A percentile compares a stretch with the other conserved stretches of the same genome.
Evolutionary conservation across 179 eudicot species (phyloP).

Genomic region (Amaranthus tricolor): DNA sequence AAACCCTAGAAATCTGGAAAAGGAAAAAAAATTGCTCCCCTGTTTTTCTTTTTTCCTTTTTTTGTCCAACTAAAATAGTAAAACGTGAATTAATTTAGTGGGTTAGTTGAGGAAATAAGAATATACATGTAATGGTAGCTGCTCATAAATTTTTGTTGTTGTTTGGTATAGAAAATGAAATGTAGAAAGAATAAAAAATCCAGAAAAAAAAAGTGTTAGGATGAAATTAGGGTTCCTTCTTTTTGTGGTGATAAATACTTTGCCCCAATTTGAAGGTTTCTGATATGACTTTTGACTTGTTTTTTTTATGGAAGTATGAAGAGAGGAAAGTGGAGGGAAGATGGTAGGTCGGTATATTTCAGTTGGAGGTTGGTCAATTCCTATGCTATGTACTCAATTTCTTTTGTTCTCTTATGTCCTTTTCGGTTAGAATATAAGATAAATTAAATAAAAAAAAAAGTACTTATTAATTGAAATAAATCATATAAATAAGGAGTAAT

Average conservation of each 20-base stretch:
- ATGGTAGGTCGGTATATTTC: slow-evolving; percentile 30
- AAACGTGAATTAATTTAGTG: slow-evolving; percentile 1
- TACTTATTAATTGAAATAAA: too few species aligned
- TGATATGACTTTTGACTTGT: slow-evolving; percentile 9
- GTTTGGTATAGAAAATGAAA: slow-evolving; percentile 35
- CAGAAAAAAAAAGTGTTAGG: slow-evolving; percentile 2
- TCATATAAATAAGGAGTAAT: too few species aligned
- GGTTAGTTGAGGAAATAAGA: slow-evolving; percentile 21
- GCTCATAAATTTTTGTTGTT: slow-evolving; percentile 29
- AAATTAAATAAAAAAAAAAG: too few species aligned
- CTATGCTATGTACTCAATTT: neutral
- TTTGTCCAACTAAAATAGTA: neutral
- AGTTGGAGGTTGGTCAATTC: slow-evolving; percentile 35
- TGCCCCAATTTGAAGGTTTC: slow-evolving; percentile 20
- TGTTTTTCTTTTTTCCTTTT: neutral
- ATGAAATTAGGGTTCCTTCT: neutral
- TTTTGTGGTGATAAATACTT: slow-evolving; percentile 17
- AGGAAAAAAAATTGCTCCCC: neutral
- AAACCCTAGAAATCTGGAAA: slow-evolving; percentile 23
- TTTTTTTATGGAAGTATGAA: neutral
- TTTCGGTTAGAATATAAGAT: neutral
- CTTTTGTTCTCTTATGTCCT: neutral
- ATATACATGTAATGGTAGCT: slow-evolving; percentile 24
- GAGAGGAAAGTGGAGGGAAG: slow-evolving; percentile 25
- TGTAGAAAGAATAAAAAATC: neutral